Evolutionary conservation across 805 yeast species (phyloP).

Genomic region (Nakazawaea wyomingensis): DNA sequence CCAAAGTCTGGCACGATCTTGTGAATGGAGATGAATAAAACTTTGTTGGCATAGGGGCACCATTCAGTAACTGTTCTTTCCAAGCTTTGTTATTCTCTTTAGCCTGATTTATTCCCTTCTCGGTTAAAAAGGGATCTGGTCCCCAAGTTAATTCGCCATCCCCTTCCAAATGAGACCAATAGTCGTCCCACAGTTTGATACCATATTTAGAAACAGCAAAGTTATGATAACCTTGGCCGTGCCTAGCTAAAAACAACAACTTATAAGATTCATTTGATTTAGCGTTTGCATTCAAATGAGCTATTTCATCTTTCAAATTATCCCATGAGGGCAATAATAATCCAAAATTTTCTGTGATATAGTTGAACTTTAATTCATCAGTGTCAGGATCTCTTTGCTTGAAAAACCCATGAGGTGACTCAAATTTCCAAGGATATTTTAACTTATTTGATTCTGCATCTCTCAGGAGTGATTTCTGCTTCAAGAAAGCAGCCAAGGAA

Average conservation of each 20-base stretch:
- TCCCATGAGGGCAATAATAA: conserved; percentile 36
- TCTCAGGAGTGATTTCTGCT: conserved; percentile 12
- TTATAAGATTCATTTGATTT: conserved; percentile 37
- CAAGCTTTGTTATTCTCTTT: conserved; percentile 39
- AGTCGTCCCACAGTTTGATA: conserved; percentile 46
- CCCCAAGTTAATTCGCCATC: conserved; percentile 54
- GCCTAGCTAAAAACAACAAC: conserved; percentile 52
- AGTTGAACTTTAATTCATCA: conserved; percentile 42
- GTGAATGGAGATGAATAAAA: conserved; percentile 62
- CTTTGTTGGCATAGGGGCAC: conserved; percentile 51
- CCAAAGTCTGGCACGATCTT: conserved; percentile 54
- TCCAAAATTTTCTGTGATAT: conserved; percentile 40
- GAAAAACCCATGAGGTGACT: conserved; percentile 45
- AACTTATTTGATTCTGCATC: conserved; percentile 22
- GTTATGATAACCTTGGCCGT: conserved; percentile 69
- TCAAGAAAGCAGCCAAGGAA: background rate
- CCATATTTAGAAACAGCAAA: conserved; percentile 52
- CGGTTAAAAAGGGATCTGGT: conserved; percentile 58
- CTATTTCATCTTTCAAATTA: conserved; percentile 27
- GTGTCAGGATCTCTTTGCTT: conserved; percentile 33
- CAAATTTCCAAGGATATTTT: conserved; percentile 40
- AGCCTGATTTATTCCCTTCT: conserved; percentile 52
- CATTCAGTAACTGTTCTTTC: conserved; percentile 35
- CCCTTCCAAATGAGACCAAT: conserved; percentile 47
- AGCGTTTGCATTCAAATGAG: conserved; percentile 30